Evolutionary conservation across 2,329 filamentous ascomycete species (phyloP).

Genomic region (Setomelanomma holmii): DNA sequence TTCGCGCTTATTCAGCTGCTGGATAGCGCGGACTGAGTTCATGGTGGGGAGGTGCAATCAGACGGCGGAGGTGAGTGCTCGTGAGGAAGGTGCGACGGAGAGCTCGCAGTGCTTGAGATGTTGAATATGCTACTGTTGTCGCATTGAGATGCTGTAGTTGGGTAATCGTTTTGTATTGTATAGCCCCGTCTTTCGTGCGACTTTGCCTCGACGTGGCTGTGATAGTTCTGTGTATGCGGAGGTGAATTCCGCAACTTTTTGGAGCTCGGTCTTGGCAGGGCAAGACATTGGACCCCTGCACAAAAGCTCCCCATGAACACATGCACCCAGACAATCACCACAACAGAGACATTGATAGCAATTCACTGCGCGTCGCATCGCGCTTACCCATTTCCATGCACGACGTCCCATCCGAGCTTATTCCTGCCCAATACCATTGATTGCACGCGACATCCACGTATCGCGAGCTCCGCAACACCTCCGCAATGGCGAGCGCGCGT

Average conservation of each 20-base stretch:
- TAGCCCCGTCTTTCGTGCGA: too few relatives aligned
- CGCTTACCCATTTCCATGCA: conserved; percentile 3
- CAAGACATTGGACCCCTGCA: conserved; percentile 31
- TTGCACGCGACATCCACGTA: conserved; percentile 8
- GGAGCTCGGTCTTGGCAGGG: conserved; percentile 41
- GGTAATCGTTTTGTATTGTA: too few relatives aligned
- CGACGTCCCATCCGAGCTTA: not conserved
- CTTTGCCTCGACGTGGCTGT: not conserved
- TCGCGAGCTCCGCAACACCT: conserved; percentile 28
- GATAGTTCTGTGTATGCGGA: not conserved
- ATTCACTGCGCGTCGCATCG: conserved; percentile 19
- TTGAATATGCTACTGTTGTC: too few relatives aligned
- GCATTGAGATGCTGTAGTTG: not conserved
- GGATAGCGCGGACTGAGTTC: conserved; percentile 93
- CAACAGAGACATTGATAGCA: conserved; percentile 21
- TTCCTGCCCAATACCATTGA: not conserved
- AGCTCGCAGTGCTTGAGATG: too few relatives aligned
- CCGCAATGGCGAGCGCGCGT: conserved; percentile 46
- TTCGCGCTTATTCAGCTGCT: conserved; percentile 91
- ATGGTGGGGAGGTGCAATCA: conserved; percentile 60
- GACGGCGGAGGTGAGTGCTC: conserved; percentile 1
- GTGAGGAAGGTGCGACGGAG: conserved; percentile 15
- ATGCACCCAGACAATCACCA: conserved; percentile 28
- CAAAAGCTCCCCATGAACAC: conserved; percentile 33
- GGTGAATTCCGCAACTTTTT: conserved; percentile 19